phyloP scores from a whole-genome alignment of 805 yeast species.

The Ogataea haglerorum region DNA sequence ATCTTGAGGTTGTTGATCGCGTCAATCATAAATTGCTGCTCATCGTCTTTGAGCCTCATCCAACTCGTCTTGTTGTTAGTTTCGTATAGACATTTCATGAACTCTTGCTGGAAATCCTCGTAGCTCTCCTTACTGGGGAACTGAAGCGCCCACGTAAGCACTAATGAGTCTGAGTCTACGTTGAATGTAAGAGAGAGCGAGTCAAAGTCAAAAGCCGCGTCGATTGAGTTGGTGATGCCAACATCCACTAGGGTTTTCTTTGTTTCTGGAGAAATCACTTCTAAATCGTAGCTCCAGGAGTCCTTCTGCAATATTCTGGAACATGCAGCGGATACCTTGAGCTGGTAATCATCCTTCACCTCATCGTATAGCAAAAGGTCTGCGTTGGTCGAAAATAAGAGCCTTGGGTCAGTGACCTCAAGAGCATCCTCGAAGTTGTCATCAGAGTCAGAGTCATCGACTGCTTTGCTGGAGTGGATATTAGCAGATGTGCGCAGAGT shows the following conservation, averaged over 20 bases:
- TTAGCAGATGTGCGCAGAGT: conserved; percentile 19
- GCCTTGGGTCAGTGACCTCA: conserved; percentile 23
- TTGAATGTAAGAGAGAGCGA: conserved; percentile 64
- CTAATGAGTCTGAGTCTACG: conserved; percentile 37
- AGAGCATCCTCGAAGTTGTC: conserved; percentile 32
- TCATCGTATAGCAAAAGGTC: conserved; percentile 60
- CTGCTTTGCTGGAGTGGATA: conserved; percentile 4
- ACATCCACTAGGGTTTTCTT: conserved; percentile 36
- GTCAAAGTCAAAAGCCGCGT: conserved; percentile 63
- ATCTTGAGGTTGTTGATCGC: conserved; percentile 45
- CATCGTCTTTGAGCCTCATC: conserved; percentile 40
- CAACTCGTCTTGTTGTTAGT: conserved; percentile 48
- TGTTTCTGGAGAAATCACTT: conserved; percentile 32
- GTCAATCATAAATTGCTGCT: conserved; percentile 54
- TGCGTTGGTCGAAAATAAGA: conserved; percentile 21
- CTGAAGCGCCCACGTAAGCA: conserved; percentile 61
- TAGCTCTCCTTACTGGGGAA: conserved; percentile 43
- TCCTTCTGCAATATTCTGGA: conserved; percentile 44
- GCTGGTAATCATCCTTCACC: conserved; percentile 42
- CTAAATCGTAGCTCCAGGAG: conserved; percentile 52
- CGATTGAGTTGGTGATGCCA: conserved; percentile 46
- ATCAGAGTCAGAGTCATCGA: conserved; percentile 14
- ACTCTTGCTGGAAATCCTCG: conserved; percentile 48
- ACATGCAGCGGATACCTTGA: conserved; percentile 35
- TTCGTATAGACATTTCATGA: conserved; percentile 62